Conservation (phyloP, 192 early-diverging fungal genomes). For the Linnemannia exigua region DNA sequence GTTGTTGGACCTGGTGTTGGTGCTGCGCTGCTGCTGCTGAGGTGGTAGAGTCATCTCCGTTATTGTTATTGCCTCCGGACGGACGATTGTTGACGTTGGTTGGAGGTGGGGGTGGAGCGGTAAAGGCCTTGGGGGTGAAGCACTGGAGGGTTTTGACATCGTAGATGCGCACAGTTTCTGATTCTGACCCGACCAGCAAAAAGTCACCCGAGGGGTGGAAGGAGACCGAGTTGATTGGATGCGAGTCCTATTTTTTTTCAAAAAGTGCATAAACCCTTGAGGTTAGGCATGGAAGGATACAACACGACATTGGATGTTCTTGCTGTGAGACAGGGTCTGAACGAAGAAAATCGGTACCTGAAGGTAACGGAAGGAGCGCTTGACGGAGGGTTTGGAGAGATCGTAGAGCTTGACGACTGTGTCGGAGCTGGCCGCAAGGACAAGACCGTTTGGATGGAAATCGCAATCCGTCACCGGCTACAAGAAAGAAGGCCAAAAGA, state of each 20-base stretch:
- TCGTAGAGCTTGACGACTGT: slow-evolving; percentile 92
- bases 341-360: too few species aligned
- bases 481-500: background rate
- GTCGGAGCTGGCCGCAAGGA: slow-evolving; percentile 91
- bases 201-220: slow-evolving; percentile 97
- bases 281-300: background rate
- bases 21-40: slow-evolving; percentile 7
- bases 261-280: too few species aligned
- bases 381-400: slow-evolving; percentile 84
- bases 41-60: background rate
- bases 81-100: background rate
- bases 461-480: slow-evolving; percentile 84
- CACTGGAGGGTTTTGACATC: slow-evolving; percentile 90
- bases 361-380: slow-evolving; percentile 87
- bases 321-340: too few species aligned
- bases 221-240: slow-evolving; percentile 81
- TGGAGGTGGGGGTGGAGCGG: slow-evolving; percentile 56
- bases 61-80: too few species aligned
- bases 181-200: slow-evolving; percentile 79
- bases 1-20: slow-evolving; percentile 38
- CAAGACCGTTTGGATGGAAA: slow-evolving; percentile 94
- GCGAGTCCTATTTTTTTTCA: slow-evolving; percentile 69
- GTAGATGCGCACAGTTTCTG: slow-evolving; percentile 84
- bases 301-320: too few species aligned
- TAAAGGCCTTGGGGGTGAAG: slow-evolving; percentile 72